These are phyloP conservation scores for Beta vulgaris DNA, from an alignment of 148 eudicot genomes.

Conservation along the genomic window DNA sequence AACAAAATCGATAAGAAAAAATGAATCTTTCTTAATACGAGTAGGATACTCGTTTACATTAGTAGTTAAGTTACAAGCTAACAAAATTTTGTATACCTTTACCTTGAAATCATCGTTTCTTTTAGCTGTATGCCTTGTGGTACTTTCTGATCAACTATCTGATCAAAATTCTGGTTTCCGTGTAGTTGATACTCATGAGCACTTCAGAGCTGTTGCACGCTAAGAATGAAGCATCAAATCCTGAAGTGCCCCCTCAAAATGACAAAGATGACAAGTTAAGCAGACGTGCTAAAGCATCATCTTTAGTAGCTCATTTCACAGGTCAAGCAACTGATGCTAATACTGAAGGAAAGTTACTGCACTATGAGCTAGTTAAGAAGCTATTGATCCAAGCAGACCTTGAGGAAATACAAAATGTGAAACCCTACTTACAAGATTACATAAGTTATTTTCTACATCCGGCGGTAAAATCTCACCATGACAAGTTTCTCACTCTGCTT, in stretches of 20 bases:
- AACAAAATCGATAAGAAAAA: no score
- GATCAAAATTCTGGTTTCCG: not conserved
- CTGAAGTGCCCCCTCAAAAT: not conserved
- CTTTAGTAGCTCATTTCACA: conserved; percentile 1
- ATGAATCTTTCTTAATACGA: no score
- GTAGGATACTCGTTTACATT: no score
- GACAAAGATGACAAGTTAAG: not conserved
- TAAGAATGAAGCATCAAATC: not conserved
- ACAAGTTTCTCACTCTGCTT: not conserved
- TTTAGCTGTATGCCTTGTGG: no score
- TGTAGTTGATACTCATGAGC: conserved; percentile 2
- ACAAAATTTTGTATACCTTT: no score
- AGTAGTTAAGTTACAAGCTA: no score
- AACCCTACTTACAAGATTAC: conserved; percentile 4
- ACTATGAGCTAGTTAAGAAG: not conserved
- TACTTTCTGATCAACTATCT: not conserved
- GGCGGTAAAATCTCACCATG: not conserved
- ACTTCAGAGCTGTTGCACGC: conserved; percentile 1
- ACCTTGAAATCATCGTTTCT: no score
- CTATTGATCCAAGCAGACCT: not conserved
- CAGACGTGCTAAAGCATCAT: not conserved
- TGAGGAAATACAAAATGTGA: not conserved
- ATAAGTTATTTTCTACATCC: not conserved
- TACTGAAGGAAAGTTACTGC: not conserved
- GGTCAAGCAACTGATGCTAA: not conserved